Conservation (phyloP, 768 basidiomycete species). For the Boletus tomentosulus region DNA sequence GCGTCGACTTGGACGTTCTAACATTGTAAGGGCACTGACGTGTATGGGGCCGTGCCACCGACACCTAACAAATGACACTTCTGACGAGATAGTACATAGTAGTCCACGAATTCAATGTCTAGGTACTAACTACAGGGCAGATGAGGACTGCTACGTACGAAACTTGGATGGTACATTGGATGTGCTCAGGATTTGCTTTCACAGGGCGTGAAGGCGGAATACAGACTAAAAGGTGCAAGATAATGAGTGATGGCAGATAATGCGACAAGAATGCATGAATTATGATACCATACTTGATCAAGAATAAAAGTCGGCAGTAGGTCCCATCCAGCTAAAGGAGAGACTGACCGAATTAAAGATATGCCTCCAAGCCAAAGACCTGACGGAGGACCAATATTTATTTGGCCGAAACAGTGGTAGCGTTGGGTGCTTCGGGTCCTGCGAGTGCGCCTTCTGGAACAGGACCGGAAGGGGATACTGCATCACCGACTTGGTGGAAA, state of each 20-base stretch:
- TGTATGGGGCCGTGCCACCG: not conserved
- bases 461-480: conserved; percentile 32
- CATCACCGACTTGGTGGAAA: conserved; percentile 75
- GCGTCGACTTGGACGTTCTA: conserved; percentile 15
- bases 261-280: conserved; percentile 6
- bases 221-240: conserved; percentile 7
- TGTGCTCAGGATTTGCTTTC: conserved; percentile 10
- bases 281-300: conserved; percentile 16
- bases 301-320: conserved; percentile 5
- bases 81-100: not conserved
- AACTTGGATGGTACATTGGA: conserved; percentile 11
- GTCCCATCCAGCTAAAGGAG: not conserved
- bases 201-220: conserved; percentile 1
- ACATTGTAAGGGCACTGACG: not conserved
- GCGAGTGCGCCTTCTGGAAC: conserved; percentile 65
- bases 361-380: conserved; percentile 4
- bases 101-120: conserved; percentile 15
- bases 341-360: conserved; percentile 13
- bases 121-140: conserved; percentile 11
- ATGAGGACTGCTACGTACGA: conserved; percentile 5
- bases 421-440: conserved; percentile 44
- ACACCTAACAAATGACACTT: not conserved
- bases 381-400: conserved; percentile 1
- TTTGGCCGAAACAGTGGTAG: conserved; percentile 14
- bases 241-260: conserved; percentile 1